These are phyloP conservation scores for Byssothecium circinans DNA, from an alignment of 2,329 filamentous ascomycete species.

Conservation along the genomic window DNA sequence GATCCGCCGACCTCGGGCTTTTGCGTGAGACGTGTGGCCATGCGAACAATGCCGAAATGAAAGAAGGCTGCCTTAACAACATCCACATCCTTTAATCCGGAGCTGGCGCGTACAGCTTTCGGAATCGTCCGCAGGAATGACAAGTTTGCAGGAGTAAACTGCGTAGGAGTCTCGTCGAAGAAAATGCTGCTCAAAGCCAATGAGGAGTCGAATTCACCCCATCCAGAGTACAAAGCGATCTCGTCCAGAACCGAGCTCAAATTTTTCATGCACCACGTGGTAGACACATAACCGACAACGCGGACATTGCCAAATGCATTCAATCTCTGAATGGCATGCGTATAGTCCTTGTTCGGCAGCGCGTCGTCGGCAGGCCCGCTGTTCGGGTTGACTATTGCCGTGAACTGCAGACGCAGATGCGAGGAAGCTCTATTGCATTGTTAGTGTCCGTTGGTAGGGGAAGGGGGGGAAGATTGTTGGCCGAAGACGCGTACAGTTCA, in stretches of 20 bases:
- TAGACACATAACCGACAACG: conserved; percentile 55
- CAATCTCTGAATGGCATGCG: conserved; percentile 46
- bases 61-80: conserved; percentile 23
- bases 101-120: conserved; percentile 14
- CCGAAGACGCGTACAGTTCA: conserved; percentile 39
- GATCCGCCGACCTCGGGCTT: conserved; percentile 17
- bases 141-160: conserved; percentile 17
- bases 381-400: conserved; percentile 54
- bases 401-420: conserved; percentile 50
- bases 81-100: conserved; percentile 29
- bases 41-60: conserved; percentile 24
- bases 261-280: conserved; percentile 47
- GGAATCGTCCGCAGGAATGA: conserved; percentile 26
- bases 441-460: conserved; percentile 1
- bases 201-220: conserved; percentile 43
- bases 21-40: conserved; percentile 6
- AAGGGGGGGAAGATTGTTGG: conserved; percentile 3
- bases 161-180: conserved; percentile 51
- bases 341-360: conserved; percentile 50
- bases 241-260: conserved; percentile 38
- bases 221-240: conserved; percentile 50
- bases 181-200: conserved; percentile 53
- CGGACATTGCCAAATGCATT: conserved; percentile 51
- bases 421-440: conserved; percentile 25
- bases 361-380: conserved; percentile 50